Evolutionary conservation across 2,329 filamentous ascomycete species (phyloP).

Genomic region (Trichoderma atrobrunneum): DNA sequence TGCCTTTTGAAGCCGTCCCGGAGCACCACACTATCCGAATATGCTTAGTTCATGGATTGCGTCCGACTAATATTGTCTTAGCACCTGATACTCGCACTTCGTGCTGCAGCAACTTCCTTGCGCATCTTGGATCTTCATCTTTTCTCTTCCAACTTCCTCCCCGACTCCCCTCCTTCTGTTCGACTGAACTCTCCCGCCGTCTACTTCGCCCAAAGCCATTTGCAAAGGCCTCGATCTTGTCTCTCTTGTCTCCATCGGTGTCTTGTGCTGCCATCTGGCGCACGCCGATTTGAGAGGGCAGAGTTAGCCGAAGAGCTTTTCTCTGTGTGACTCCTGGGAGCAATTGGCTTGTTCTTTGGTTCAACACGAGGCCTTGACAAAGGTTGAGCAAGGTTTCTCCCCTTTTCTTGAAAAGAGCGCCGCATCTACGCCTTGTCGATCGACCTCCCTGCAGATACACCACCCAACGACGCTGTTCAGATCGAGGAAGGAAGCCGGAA

Average conservation of each 20-base stretch:
- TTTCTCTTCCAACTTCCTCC: neutral
- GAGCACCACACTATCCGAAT: neutral
- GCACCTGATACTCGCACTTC: neutral
- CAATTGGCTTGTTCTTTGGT: neutral
- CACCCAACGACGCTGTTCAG: neutral
- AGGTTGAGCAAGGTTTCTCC: neutral
- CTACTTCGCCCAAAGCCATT: neutral
- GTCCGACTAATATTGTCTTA: neutral
- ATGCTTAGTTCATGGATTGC: neutral
- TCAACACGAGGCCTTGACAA: neutral
- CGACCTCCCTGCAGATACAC: neutral
- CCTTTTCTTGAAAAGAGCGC: neutral
- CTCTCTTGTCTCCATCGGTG: neutral
- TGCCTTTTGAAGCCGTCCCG: neutral
- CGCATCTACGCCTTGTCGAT: neutral
- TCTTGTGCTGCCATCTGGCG: slow-evolving; percentile 1
- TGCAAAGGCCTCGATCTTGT: neutral
- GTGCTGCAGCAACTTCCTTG: neutral
- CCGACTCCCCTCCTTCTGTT: neutral
- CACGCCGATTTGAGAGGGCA: neutral
- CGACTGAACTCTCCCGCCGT: neutral
- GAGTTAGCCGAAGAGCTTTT: neutral
- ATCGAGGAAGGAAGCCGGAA: neutral
- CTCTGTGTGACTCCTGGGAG: neutral
- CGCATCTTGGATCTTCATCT: slow-evolving; percentile 1